Evolutionary conservation across 2,329 filamentous ascomycete species (phyloP).

Genomic region (Neobulgaria alba): DNA sequence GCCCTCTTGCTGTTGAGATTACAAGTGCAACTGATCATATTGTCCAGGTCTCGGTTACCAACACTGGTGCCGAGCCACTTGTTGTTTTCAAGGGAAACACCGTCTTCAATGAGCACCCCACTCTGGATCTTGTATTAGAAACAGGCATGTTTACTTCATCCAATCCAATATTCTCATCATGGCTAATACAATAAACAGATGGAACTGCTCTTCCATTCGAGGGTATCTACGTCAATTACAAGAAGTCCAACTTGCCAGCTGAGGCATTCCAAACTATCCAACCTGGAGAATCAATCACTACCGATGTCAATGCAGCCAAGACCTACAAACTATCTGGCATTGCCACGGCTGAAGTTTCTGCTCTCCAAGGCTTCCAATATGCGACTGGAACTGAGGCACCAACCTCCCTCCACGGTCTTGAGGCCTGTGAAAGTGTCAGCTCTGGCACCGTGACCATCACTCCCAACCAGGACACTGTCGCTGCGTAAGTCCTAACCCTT

Average conservation of each 20-base stretch:
- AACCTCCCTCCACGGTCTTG: conserved; percentile 5
- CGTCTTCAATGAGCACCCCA: conserved; percentile 16
- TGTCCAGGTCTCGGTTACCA: conserved; percentile 17
- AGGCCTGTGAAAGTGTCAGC: conserved; percentile 9
- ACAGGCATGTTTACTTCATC: conserved; percentile 10
- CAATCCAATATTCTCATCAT: neutral
- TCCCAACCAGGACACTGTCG: conserved; percentile 16
- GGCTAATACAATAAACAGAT: conserved; percentile 8
- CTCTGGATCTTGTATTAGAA: conserved; percentile 16
- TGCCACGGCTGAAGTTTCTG: conserved; percentile 13
- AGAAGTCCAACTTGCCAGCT: conserved; percentile 10
- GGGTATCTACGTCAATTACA: conserved; percentile 20
- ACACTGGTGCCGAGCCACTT: conserved; percentile 16
- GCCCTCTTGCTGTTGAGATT: conserved; percentile 20
- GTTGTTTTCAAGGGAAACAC: conserved; percentile 23
- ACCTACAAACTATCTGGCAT: conserved; percentile 18
- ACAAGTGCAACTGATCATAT: conserved; percentile 12
- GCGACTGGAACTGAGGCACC: conserved; percentile 13
- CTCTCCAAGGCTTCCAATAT: conserved; percentile 21
- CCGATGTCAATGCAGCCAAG: conserved; percentile 18
- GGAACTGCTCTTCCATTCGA: conserved; percentile 16
- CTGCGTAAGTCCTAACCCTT: conserved; percentile 10
- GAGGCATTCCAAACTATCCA: conserved; percentile 16
- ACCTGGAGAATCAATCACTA: conserved; percentile 16
- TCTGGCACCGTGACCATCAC: conserved; percentile 16